Base-by-base conservation (phyloP, 176 grass and related monocot species). In the Aegilops tauschii region DNA sequence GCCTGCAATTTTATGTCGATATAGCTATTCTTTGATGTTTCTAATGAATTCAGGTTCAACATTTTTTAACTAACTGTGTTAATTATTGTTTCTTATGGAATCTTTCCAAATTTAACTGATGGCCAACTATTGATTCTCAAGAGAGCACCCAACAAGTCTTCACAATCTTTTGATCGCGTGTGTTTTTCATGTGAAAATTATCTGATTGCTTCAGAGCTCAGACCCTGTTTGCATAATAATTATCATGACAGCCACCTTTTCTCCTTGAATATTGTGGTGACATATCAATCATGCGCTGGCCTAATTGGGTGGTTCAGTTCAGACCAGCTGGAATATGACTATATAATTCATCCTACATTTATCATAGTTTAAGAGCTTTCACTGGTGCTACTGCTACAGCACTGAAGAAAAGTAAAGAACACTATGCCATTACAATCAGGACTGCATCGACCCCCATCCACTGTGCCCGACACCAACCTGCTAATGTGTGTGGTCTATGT, bases 291-390 rank as follows among this genome's bases (percentile, higher is more conserved):
- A 42, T 8, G 71, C 21, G 65, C 78, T 77, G 42, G 39, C 56
- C 73, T 72, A 70, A 61, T 71, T 90, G 10, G 16, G 10, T 71
- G 62, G 47, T 37, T 86, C 40, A 81, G 65, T n/a, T 17, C n/a
- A 32, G 5, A 54, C 16, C 39, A 64, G 27, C 29, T 64, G 1
- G 39, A 23, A 80, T 13, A 27, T 72, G 68, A 54, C 11, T 30
- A 20, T 14, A 62, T 39, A 75, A 32, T 31, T 20, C 65, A 67
- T 49, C 52, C 23, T 64, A 29, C 21, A 30, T 80, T 64, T 30
- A 32, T 49, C 73, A 37, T 40, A 20, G 56, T 17, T 63, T 27
- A 31, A 11, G 76, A 54, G 42, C 45, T 65, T 84, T 82, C 73
- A 54, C 4, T 73, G 21, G 70, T 17, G 50, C 50, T 52, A 52